Percentiles rank a stretch among this genome's conserved stretches.
These are phyloP conservation scores for Hypoxylon sp. DNA, from an alignment of 2,329 filamentous ascomycete species.

Conservation along the genomic window DNA sequence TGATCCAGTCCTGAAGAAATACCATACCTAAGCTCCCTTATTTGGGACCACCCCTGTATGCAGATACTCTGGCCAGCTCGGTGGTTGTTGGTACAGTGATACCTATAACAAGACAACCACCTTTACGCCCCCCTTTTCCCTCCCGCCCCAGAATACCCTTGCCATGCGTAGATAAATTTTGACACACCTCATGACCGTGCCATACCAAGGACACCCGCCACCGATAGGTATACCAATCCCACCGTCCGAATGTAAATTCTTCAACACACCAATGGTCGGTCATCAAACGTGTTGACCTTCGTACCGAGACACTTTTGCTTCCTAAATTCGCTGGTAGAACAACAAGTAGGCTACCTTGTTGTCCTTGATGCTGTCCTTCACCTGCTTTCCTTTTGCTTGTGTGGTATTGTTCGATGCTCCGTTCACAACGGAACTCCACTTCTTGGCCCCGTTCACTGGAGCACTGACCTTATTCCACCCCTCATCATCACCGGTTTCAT, in stretches of 20 bases:
- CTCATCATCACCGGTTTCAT: conserved; percentile 75
- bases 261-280: conserved; percentile 8
- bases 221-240: conserved; percentile 31
- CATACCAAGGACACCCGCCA: conserved; percentile 25
- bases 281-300: neutral
- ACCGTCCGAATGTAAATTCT: conserved; percentile 20
- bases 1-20: conserved; percentile 28
- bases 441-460: conserved; percentile 76
- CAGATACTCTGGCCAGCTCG: conserved; percentile 26
- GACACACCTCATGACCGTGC: conserved; percentile 28
- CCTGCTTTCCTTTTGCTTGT: conserved; percentile 69
- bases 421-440: conserved; percentile 80
- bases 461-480: conserved; percentile 87
- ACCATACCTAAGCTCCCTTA: conserved; percentile 29
- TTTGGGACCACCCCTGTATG: conserved; percentile 21
- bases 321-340: conserved; percentile 86
- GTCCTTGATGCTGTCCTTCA: conserved; percentile 80
- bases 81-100: conserved; percentile 27
- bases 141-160: conserved; percentile 27
- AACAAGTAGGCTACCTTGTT: conserved; percentile 98
- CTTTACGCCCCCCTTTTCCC: conserved; percentile 22
- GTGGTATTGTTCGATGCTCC: conserved; percentile 70
- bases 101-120: conserved; percentile 30
- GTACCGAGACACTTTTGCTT: conserved; percentile 7
- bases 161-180: conserved; percentile 27